Base-by-base conservation (phyloP, 2,329 filamentous ascomycete genomes). In the Penicillium fuscoglaucum region DNA sequence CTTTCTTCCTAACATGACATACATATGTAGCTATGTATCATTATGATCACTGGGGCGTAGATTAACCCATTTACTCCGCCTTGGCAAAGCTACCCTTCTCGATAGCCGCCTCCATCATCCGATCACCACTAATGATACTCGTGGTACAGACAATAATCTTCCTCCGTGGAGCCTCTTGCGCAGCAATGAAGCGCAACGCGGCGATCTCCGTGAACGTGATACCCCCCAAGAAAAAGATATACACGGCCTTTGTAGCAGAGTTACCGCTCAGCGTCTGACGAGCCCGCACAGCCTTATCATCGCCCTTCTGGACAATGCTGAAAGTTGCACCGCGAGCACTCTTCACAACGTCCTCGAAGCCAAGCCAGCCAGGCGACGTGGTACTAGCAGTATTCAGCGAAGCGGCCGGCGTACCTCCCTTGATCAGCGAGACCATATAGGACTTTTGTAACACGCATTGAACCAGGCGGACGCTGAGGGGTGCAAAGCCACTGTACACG, bases 221-320 rank as follows among this genome's bases (percentile, higher is more conserved):
- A 2, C 95, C 96, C n/a, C 95, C 95, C 19, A 99, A 80, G 76
- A 98, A 98, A 66, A 98, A 96, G n/a, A 99, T 88, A 70, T 97
- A 90, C 0, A 96, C 89, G 0, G 90, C 93, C 80, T 96, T 96
- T 73, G 87, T 87, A 51, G 85, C 85, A 17, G 84, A 84, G 49
- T 81, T 86, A 0, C 92, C 91, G 47, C 91, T 90, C 40, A 99
- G 80, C 28, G 96, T 84, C 60, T 91, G 88, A 57, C 92, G 83
- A 17, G 93, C 93, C 68, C 93, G 93, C 33, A 93, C 87, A 1
- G 93, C 92, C 73, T 95, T 96, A 70, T 97, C 93, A 69, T 96
- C 91, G 2, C 93, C 93, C 68, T 91, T 93, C 72, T 99, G 95
- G 43, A 90, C 82, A 69, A 96, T 89, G 70, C 96, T 96, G 70